These are phyloP conservation scores for Mytilinidion resinicola DNA, from an alignment of 495 filamentous ascomycete genomes.

Conservation along the genomic window DNA sequence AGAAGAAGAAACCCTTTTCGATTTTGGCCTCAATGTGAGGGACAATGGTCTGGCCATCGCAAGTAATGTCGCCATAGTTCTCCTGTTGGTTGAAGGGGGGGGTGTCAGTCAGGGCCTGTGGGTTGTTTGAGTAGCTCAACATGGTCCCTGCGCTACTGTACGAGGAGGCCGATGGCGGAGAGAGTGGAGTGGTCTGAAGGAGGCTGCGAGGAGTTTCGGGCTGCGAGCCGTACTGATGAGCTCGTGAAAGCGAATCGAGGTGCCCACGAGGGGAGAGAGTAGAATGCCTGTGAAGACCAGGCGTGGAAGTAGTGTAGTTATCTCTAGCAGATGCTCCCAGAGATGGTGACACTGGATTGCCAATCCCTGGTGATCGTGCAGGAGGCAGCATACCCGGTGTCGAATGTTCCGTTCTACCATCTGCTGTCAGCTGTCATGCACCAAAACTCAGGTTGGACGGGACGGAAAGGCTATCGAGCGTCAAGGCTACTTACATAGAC, in stretches of 20 bases:
- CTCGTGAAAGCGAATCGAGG: conserved; percentile 14
- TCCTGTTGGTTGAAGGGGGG: conserved; percentile 41
- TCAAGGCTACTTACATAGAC: conserved; percentile 33
- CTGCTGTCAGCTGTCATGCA: conserved; percentile 31
- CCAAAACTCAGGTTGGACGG: conserved; percentile 23
- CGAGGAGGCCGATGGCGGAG: conserved; percentile 9
- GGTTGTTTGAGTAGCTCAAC: conserved; percentile 6
- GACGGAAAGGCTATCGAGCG: not conserved
- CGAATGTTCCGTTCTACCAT: conserved; percentile 29
- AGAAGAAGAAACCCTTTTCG: conserved; percentile 87
- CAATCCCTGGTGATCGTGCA: conserved; percentile 26
- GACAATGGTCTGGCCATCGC: conserved; percentile 54
- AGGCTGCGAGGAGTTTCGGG: conserved; percentile 34
- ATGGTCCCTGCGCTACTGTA: not conserved
- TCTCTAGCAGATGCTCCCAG: conserved; percentile 25
- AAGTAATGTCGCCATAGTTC: conserved; percentile 52
- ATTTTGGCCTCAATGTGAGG: conserved; percentile 79
- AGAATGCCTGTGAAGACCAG: conserved; percentile 16
- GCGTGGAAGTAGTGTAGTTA: conserved; percentile 31
- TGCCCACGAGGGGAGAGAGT: conserved; percentile 28
- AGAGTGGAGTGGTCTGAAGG: conserved; percentile 22
- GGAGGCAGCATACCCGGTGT: conserved; percentile 30
- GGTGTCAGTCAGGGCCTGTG: conserved; percentile 12
- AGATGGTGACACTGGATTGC: conserved; percentile 28
- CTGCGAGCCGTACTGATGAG: conserved; percentile 18